Conservation (phyloP, 2,329 filamentous ascomycete genomes). For the Fusarium sp. region DNA sequence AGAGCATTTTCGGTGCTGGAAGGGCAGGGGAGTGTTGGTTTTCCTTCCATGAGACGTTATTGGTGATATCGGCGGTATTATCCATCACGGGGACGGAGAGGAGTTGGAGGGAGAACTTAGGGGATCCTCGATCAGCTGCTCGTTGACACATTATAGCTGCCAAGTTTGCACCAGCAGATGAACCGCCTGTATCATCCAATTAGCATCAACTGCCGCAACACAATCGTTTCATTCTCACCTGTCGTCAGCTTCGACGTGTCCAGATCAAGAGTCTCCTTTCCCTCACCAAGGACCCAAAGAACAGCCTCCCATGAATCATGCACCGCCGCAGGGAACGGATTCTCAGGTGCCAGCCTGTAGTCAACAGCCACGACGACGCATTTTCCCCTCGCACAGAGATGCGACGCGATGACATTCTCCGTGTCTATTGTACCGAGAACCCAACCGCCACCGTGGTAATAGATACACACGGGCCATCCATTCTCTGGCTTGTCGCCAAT, state of each 20-base stretch:
- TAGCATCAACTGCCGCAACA: no score
- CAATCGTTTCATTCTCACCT: not conserved
- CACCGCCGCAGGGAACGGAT: constrained; percentile 1
- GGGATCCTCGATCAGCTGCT: not conserved
- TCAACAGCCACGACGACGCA: constrained; percentile 10
- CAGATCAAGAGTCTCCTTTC: accelerated
- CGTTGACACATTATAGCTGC: constrained; percentile 18
- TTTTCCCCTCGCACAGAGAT: not conserved
- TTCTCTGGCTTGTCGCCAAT: not conserved
- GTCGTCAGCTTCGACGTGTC: not conserved
- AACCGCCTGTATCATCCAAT: not conserved
- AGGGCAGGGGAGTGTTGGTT: not conserved
- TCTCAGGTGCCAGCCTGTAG: constrained; percentile 1
- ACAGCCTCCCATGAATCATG: constrained; percentile 15
- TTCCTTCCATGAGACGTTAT: constrained; percentile 4
- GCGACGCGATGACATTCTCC: constrained; percentile 11
- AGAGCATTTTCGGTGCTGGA: constrained; percentile 6
- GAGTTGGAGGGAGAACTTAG: constrained; percentile 1
- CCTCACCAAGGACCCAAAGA: not conserved
- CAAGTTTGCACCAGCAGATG: constrained; percentile 8
- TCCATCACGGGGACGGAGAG: constrained; percentile 13
- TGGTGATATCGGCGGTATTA: not conserved
- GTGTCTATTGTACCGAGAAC: constrained; percentile 10
- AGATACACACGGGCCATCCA: constrained; percentile 14
- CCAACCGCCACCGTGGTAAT: constrained; percentile 15